Evolutionary conservation across 169 alveolate genomes (phyloP), one percentile per base, ranked within the genome.

Genomic region (Theileria parva): DNA sequence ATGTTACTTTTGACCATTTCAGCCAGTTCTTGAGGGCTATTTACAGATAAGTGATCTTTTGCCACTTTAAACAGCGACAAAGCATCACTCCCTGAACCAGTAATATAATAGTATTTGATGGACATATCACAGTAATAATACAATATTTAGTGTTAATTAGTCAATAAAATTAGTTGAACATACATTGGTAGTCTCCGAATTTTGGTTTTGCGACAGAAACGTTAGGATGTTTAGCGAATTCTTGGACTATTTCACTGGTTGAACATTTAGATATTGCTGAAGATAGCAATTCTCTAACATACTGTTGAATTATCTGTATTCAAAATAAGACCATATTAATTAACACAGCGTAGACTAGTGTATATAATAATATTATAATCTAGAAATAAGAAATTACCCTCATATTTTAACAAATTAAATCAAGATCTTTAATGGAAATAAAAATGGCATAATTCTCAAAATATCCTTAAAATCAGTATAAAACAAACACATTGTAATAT

Each of bases 111-210:
- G 25, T 39, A 69, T 34, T 13, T 30, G 5, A 53, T 53, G 66
- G 5, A 57, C 5, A 57, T 21, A 57, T 57, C 1, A 8, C 37
- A 21, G 34, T 57, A 17, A 13, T 57, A 19, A 57, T 21, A 57
- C 15, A 25, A 8, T 21, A 37, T 44, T 32, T 21, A 13, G 21
- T 63, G 19, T 19, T 15, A 21, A 19, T 34, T 0, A 27, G 27
- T 25, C 7, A 5, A 19, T 34, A n/a, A 12, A 8, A n/a, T 0
- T 9, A 2, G 39, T 27, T 63, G 11, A 61, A 77, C 79, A 8
- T 87, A 81, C 95, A 91, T 59, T 91, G 95, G 61, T 90, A 91
- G 79, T 91, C 95, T 0, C 95, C 95, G 51, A 90, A 91, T 80
- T 86, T 89, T 9, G 95, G 95, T 73, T 91, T 91, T 27, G 95